These are phyloP conservation scores for Sordaria brevicollis DNA, from an alignment of 495 filamentous ascomycete species.

Conservation along the genomic window DNA sequence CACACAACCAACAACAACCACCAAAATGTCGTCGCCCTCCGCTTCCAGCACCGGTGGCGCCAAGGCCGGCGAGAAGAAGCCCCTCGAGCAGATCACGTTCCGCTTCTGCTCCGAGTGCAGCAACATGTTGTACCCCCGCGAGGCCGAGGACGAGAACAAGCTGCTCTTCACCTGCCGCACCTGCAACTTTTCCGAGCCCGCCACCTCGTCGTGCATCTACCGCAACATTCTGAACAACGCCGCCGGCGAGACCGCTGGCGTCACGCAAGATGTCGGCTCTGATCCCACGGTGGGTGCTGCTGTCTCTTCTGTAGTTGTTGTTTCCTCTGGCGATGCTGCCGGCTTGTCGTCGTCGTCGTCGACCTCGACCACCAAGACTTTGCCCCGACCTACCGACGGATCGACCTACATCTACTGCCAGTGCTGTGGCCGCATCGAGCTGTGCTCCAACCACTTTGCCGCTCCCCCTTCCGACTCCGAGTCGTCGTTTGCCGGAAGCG, in stretches of 20 bases:
- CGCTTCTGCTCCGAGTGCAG: constrained; percentile 97
- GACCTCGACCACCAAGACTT: constrained; percentile 1
- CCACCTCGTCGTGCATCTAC: constrained; percentile 79
- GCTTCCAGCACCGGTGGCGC: constrained; percentile 38
- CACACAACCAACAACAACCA: neutral
- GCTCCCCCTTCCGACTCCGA: neutral
- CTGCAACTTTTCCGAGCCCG: constrained; percentile 78
- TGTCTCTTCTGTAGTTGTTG: constrained; percentile 22
- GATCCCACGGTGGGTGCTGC: constrained; percentile 88
- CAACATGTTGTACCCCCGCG: constrained; percentile 96
- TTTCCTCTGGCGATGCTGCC: constrained; percentile 3
- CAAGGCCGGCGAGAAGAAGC: constrained; percentile 45
- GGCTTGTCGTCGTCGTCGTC: constrained; percentile 20
- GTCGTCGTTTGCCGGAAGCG: neutral
- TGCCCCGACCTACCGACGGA: neutral
- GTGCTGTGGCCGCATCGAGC: constrained; percentile 9
- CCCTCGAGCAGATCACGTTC: constrained; percentile 76
- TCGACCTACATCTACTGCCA: constrained; percentile 10
- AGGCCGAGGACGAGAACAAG: constrained; percentile 54
- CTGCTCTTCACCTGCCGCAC: constrained; percentile 65
- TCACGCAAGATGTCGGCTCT: constrained; percentile 88
- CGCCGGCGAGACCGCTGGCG: constrained; percentile 89
- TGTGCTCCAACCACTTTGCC: constrained; percentile 6
- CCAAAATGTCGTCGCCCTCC: constrained; percentile 48
- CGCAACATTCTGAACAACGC: constrained; percentile 82